phyloP scores from a whole-genome alignment of 805 yeast genomes.

The Candida berthetii region DNA sequence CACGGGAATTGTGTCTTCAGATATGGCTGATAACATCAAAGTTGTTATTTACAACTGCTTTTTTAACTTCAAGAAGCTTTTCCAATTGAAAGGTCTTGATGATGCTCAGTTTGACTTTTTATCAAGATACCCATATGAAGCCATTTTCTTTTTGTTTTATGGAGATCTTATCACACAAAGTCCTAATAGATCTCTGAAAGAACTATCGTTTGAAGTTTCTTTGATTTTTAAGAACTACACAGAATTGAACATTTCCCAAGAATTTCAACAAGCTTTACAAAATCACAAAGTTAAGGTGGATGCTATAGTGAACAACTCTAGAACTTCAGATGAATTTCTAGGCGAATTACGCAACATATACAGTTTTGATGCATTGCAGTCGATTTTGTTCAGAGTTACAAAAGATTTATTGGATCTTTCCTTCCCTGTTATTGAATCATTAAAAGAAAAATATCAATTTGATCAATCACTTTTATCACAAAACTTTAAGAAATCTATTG shows the following conservation, averaged over 20 bases:
- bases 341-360: background rate
- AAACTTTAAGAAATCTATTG: background rate
- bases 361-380: background rate
- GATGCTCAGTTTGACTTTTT: background rate
- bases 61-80: constrained; percentile 3
- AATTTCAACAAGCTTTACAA: background rate
- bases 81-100: background rate
- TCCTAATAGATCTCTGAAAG: constrained; percentile 3
- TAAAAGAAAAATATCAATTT: background rate
- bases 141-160: constrained; percentile 6
- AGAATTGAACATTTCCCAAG: background rate
- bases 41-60: constrained; percentile 4
- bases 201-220: background rate
- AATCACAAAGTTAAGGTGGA: background rate
- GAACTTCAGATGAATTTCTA: background rate
- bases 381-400: background rate
- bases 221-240: background rate
- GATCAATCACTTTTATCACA: background rate
- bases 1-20: constrained; percentile 5
- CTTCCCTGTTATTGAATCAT: background rate
- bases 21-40: constrained; percentile 2
- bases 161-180: constrained; percentile 1
- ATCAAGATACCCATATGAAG: constrained; percentile 7
- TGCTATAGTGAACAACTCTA: too few species aligned
- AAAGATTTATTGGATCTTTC: too few species aligned